Evolutionary conservation across 1,284 basidiomycete genomes (phyloP).

Genomic region (Ceratobasidium sp.): DNA sequence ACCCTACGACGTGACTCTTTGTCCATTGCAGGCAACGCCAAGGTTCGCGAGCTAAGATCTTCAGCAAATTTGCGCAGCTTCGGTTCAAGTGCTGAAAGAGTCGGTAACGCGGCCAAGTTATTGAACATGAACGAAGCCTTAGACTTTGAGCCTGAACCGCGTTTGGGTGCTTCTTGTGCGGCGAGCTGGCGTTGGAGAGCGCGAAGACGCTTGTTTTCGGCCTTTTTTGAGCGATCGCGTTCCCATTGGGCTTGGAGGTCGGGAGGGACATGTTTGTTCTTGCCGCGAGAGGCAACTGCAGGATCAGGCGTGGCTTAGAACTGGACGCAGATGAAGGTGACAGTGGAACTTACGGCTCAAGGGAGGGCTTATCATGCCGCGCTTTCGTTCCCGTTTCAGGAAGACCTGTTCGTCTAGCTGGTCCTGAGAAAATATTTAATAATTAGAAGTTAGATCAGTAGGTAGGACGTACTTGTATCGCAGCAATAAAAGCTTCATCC

Average conservation of each 20-base stretch:
- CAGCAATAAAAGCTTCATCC: conserved; percentile 74
- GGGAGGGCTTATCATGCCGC: conserved; percentile 69
- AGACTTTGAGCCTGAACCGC: conserved; percentile 41
- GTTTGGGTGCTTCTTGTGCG: conserved; percentile 64
- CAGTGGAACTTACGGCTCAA: conserved; percentile 60
- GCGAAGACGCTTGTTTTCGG: conserved; percentile 77
- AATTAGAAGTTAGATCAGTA: background rate
- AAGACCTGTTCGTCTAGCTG: conserved; percentile 53
- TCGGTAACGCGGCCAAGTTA: conserved; percentile 20
- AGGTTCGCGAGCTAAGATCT: conserved; percentile 64
- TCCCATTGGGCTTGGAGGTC: conserved; percentile 83
- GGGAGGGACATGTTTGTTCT: conserved; percentile 72
- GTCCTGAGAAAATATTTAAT: conserved; percentile 66
- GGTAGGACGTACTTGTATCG: conserved; percentile 66
- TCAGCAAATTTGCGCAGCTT: conserved; percentile 79
- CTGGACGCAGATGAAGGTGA: conserved; percentile 52
- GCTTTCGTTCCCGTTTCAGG: conserved; percentile 62
- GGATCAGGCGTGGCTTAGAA: conserved; percentile 47
- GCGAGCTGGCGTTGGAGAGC: conserved; percentile 64
- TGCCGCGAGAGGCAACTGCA: conserved; percentile 56
- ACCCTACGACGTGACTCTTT: conserved; percentile 77
- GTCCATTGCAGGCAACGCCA: conserved; percentile 82
- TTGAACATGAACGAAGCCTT: conserved; percentile 42
- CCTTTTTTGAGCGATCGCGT: conserved; percentile 85
- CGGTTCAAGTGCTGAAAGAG: conserved; percentile 65